Percentiles rank a stretch among this genome's conserved stretches.
phyloP scores from a whole-genome alignment of 1,284 basidiomycete species.

The Athelia psychrophila region DNA sequence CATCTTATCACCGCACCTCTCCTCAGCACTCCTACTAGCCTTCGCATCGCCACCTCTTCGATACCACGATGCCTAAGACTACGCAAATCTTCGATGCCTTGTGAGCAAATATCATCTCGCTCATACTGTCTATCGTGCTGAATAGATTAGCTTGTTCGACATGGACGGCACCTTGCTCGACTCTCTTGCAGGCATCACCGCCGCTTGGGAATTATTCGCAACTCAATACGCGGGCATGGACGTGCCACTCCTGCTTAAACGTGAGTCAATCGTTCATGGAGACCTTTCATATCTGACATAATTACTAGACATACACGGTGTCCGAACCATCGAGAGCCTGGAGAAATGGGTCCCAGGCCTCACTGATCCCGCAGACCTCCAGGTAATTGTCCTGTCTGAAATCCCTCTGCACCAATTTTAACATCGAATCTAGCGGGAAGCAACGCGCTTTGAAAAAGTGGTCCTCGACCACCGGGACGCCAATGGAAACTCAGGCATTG shows the following conservation, averaged over 20 bases:
- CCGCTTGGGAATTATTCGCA: conserved; percentile 70
- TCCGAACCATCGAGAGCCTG: conserved; percentile 80
- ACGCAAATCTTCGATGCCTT: too few relatives aligned
- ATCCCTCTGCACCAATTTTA: not conserved
- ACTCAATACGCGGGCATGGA: conserved; percentile 62
- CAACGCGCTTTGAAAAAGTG: conserved; percentile 63
- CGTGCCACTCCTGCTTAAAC: conserved; percentile 57
- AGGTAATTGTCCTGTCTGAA: conserved; percentile 38
- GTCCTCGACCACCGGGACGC: conserved; percentile 55
- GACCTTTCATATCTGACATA: conserved; percentile 3
- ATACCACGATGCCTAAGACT: too few relatives aligned
- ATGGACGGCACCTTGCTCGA: conserved; percentile 81
- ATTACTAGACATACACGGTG: conserved; percentile 70
- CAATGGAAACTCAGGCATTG: conserved; percentile 55
- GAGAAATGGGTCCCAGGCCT: conserved; percentile 69
- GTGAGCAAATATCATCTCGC: too few relatives aligned
- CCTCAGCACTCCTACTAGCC: too few relatives aligned
- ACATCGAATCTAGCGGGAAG: conserved; percentile 45
- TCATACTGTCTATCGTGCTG: too few relatives aligned
- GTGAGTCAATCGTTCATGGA: conserved; percentile 31
- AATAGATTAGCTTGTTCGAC: conserved; percentile 56
- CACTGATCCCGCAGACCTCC: conserved; percentile 62
- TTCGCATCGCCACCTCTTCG: too few relatives aligned
- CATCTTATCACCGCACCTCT: too few relatives aligned
- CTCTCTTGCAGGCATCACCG: conserved; percentile 67